These are phyloP conservation scores for Larix sibirica DNA, from an alignment of 83 land plant genomes.

Conservation along the genomic window DNA sequence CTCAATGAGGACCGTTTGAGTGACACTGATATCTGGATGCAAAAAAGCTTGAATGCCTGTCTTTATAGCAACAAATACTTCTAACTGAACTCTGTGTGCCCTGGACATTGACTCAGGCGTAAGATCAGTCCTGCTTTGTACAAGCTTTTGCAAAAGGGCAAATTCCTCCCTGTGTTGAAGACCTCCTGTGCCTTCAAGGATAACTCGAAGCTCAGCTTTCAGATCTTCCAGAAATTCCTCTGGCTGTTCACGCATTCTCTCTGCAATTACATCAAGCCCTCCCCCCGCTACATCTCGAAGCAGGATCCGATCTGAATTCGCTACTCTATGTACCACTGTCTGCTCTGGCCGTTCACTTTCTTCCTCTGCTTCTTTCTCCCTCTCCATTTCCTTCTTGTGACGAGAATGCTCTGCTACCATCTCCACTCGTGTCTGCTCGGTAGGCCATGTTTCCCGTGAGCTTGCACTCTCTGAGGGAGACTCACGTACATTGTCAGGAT, in stretches of 20 bases:
- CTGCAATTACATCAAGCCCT: slow-evolving; percentile 65
- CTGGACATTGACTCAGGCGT: slow-evolving; percentile 61
- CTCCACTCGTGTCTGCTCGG: slow-evolving; percentile 34
- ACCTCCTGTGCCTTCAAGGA: slow-evolving; percentile 88
- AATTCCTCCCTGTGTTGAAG: slow-evolving; percentile 84
- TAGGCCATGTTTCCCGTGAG: slow-evolving; percentile 87
- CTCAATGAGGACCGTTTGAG: slow-evolving; percentile 83
- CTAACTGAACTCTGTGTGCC: slow-evolving; percentile 82
- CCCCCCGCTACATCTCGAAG: slow-evolving; percentile 78
- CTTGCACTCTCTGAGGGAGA: slow-evolving; percentile 95
- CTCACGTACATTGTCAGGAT: slow-evolving; percentile 55
- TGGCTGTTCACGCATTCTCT: slow-evolving; percentile 73
- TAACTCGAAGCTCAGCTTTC: slow-evolving; percentile 65
- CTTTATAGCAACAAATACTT: slow-evolving; percentile 86
- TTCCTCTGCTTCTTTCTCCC: slow-evolving; percentile 40
- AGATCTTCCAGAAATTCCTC: slow-evolving; percentile 81
- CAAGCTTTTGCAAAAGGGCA: slow-evolving; percentile 68
- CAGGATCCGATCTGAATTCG: slow-evolving; percentile 51
- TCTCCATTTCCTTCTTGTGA: slow-evolving; percentile 26
- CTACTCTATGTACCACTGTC: slow-evolving; percentile 73
- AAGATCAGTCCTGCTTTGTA: slow-evolving; percentile 73
- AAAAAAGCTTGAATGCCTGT: slow-evolving; percentile 95
- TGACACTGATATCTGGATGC: slow-evolving; percentile 79
- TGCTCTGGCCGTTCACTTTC: slow-evolving; percentile 57
- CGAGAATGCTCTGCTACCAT: slow-evolving; percentile 13